Percentiles rank a stretch among this genome's conserved stretches.
phyloP scores from a whole-genome alignment of 2,329 filamentous ascomycete genomes.

The Chaetomiaceae sp. region DNA sequence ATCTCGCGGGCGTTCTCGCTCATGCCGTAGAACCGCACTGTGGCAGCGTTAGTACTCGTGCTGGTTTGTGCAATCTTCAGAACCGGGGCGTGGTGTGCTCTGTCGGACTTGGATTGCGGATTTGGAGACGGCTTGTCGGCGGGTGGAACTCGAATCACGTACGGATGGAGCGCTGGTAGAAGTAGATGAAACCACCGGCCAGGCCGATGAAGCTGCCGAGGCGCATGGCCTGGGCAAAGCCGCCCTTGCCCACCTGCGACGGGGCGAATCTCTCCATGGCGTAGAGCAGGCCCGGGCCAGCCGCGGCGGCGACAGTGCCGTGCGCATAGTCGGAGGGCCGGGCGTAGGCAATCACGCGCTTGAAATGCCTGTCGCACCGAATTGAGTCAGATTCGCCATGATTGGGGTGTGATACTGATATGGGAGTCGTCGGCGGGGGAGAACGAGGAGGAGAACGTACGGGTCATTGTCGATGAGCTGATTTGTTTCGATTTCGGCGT shows the following conservation, averaged over 20 bases:
- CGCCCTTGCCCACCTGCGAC: constrained; percentile 76
- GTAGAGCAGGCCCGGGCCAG: constrained; percentile 68
- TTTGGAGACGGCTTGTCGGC: constrained; percentile 7
- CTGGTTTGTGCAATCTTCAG: too few species aligned
- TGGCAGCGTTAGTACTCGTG: not conserved
- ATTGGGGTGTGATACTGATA: not conserved
- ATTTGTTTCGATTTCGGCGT: constrained; percentile 67
- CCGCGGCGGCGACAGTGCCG: constrained; percentile 63
- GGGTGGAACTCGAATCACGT: constrained; percentile 39
- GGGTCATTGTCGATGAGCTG: constrained; percentile 99
- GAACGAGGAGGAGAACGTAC: constrained; percentile 51
- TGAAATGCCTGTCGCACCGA: constrained; percentile 65
- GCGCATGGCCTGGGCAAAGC: constrained; percentile 79
- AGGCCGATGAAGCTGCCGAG: constrained; percentile 68
- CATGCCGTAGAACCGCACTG: constrained; percentile 94
- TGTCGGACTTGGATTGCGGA: not conserved
- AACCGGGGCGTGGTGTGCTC: too few species aligned
- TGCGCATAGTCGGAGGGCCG: constrained; percentile 75
- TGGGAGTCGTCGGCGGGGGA: not conserved
- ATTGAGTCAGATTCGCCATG: constrained; percentile 29
- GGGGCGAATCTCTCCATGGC: constrained; percentile 81
- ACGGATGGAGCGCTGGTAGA: constrained; percentile 82
- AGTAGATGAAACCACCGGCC: constrained; percentile 74
- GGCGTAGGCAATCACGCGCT: constrained; percentile 82
- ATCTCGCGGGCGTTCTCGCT: constrained; percentile 87